Base-by-base conservation (phyloP, 805 yeast species). In the Candida krabiensis region DNA sequence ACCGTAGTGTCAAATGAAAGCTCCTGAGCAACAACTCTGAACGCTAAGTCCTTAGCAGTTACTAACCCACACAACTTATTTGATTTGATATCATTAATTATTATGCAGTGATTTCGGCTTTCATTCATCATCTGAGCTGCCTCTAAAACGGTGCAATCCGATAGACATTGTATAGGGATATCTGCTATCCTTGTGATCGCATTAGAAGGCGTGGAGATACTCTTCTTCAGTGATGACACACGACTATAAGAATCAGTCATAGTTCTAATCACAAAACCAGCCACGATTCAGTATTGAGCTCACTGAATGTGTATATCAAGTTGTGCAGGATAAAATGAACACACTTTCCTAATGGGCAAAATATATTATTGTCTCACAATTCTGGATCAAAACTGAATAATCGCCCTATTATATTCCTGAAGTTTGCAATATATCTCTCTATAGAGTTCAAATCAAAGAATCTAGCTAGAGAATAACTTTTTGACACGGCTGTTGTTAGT, bases 41-140 rank as follows among this genome's bases (percentile, higher is more conserved):
- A 67, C 0, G 75, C 75, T n/a, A 71, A 50, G 46, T 71, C 77
- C 41, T 68, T 70, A 0, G 76, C 69, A 1, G 77, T 71, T 32
- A 68, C 57, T 6, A 71, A 50, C 1, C 75, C 76, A n/a, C 63
- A 43, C 15, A 67, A 45, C 33, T 52, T 52, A 5, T 48, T 52
- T 4, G 59, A 43, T 7, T 34, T 44, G 24, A 40, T 40, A 30
- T 58, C 61, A 27, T 56, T 62, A 11, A 71, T 68, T 4, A 70
- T 51, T 3, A 69, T 60, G 48, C 75, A 71, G 43, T 70, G 69
- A n/a, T 61, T 60, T 25, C 70, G 47, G 22, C 55, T 52, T n/a
- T 60, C 59, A 9, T 61, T 61, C 74, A 71, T 69, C 24, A 54
- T 37, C 9, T 52, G 50, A 2, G 73, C 60, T 7, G 67, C 70